Conservation (phyloP, 2,329 filamentous ascomycete genomes). For the Knufia fluminis region DNA sequence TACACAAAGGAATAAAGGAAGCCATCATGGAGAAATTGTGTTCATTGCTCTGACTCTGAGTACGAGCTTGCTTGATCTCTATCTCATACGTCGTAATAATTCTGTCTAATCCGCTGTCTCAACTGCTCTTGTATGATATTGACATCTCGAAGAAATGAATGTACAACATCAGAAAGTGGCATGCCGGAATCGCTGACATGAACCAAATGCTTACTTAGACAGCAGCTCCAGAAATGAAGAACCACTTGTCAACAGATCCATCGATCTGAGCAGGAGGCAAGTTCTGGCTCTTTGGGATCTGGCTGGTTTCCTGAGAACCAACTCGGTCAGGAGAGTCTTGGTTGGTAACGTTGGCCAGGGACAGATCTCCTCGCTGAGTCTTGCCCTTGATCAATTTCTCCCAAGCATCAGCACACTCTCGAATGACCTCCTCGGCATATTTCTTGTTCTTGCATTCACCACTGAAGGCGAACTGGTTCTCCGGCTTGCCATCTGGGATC, state of each 20-base stretch:
- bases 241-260: constrained; percentile 98
- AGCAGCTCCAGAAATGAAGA: constrained; percentile 98
- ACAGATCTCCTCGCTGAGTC: constrained; percentile 65
- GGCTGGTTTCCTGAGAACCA: constrained; percentile 59
- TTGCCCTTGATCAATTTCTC: constrained; percentile 91
- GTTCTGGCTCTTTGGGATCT: constrained; percentile 71
- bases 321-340: constrained; percentile 64
- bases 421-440: constrained; percentile 93
- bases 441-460: constrained; percentile 99
- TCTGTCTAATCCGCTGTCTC: not conserved
- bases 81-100: not conserved
- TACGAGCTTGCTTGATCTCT: not conserved
- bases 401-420: constrained; percentile 95
- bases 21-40: not conserved
- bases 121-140: not conserved
- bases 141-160: not conserved
- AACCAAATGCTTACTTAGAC: constrained; percentile 41
- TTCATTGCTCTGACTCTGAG: not conserved
- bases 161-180: not conserved
- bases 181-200: not conserved
- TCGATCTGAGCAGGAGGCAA: constrained; percentile 82
- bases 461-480: constrained; percentile 99
- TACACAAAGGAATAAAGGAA: too few relatives aligned
- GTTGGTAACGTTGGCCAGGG: constrained; percentile 75
- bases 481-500: constrained; percentile 99